phyloP scores from a whole-genome alignment of 805 yeast species.

The Suhomyces sp. region DNA sequence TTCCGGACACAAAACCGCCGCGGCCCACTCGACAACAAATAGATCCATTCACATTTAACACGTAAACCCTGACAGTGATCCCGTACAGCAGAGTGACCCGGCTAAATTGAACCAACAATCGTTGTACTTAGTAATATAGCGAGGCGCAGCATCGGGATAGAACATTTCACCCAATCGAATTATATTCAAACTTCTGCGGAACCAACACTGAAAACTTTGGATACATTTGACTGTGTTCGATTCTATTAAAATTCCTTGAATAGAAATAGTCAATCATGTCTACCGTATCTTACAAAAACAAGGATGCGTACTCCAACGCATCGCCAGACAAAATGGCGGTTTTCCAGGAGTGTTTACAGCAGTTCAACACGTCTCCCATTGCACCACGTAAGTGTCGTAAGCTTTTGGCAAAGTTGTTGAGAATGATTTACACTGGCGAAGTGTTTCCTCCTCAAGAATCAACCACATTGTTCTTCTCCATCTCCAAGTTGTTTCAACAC shows the following conservation, averaged over 20 bases:
- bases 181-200: neutral
- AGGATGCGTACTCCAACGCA: conserved; percentile 59
- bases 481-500: conserved; percentile 93
- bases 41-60: conserved; percentile 12
- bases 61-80: conserved; percentile 9
- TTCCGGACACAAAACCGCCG: neutral
- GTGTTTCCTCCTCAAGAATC: conserved; percentile 85
- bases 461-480: conserved; percentile 87
- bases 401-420: conserved; percentile 75
- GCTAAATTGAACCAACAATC: neutral
- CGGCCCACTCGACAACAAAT: conserved; percentile 2
- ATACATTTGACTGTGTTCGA: neutral
- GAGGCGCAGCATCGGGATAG: neutral
- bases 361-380: conserved; percentile 88
- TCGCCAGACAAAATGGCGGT: conserved; percentile 95
- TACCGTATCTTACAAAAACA: conserved; percentile 76
- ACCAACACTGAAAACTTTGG: neutral
- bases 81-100: neutral
- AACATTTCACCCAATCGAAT: too few relatives aligned
- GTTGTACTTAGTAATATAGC: neutral
- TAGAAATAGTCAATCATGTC: conserved; percentile 52
- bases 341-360: conserved; percentile 90
- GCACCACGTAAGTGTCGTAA: conserved; percentile 83
- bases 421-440: conserved; percentile 83
- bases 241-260: neutral